Base-by-base conservation (phyloP, 2,329 filamentous ascomycete species). In the Cladosporium sp. region DNA sequence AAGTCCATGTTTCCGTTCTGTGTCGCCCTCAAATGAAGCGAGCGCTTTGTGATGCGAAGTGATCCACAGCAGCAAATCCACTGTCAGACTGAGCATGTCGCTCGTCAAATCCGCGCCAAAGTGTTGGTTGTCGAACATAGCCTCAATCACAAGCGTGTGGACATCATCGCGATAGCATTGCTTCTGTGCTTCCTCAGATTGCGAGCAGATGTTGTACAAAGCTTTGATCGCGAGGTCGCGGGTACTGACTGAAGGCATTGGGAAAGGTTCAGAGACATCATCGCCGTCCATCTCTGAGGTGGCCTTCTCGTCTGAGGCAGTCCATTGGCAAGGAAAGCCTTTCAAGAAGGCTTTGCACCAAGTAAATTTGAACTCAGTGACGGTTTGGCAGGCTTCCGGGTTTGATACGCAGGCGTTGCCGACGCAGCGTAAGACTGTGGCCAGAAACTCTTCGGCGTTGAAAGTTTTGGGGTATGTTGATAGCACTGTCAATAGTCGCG, bases 131-230 rank as follows among this genome's bases (percentile, higher is more conserved):
- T 50, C 32, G 24, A 45, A 45, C 42, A 45, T 45, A 8, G 42
- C 42, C 6, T 45, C 42, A 2, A 28, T 45, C 24, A 45, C 42
- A 17, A 45, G 42, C 7, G 42, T 25, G 15, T 45, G 42, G 4
- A 50, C 24, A 12, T 37, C 8, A 6, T 37, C 47, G 34, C 24
- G 28, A 12, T 50, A 68, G 59, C 64, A 63, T 48, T 60, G 56
- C 48, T 62, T 62, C 35, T 67, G 66, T 8, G 65, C 61, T 20
- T 57, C 37, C 37, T 67, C 66, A 25, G 64, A 64, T 64, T 75
- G 49, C 75, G 39, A 47, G 40, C 52, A 55, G 19, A 55, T 35
- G 59, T 78, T 78, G 64, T 74, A 73, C 12, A 78, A 62, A 1
- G 77, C 75, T 37, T 71, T 74, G 32, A 74, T 64, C 45, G 73